These are phyloP conservation scores for Zygosaccharomyces sapae DNA, from an alignment of 1,139 yeast species.

Conservation along the genomic window DNA sequence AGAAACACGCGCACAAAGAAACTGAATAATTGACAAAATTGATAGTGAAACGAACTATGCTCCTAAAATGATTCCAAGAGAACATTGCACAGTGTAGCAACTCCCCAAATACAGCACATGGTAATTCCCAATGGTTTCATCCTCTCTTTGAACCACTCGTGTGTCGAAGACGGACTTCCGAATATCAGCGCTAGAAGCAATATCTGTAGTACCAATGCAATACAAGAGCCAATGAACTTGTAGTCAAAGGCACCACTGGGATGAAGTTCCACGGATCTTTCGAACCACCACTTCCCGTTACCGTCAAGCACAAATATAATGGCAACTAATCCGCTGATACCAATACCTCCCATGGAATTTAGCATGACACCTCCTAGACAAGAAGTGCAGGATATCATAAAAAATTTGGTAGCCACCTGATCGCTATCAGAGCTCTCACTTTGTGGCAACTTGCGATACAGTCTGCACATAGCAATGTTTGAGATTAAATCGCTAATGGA, in stretches of 20 bases:
- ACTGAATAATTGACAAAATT: neutral
- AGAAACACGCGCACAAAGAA: constrained; percentile 5
- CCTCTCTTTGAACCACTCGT: constrained; percentile 15
- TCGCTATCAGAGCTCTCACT: constrained; percentile 19
- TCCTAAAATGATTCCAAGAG: constrained; percentile 20
- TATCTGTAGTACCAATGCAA: constrained; percentile 24
- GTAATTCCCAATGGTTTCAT: constrained; percentile 26
- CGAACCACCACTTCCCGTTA: constrained; percentile 25
- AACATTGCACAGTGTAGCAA: constrained; percentile 30
- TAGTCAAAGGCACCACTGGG: constrained; percentile 18
- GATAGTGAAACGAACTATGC: constrained; percentile 5
- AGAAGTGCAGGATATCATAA: constrained; percentile 34
- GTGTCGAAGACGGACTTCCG: constrained; percentile 16
- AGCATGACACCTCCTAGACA: constrained; percentile 37
- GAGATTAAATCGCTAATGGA: constrained; percentile 91
- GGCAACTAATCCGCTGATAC: constrained; percentile 34
- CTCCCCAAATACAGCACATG: constrained; percentile 33
- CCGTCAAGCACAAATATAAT: constrained; percentile 27
- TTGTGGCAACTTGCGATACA: constrained; percentile 30
- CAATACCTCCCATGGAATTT: constrained; percentile 37
- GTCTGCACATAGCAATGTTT: constrained; percentile 54
- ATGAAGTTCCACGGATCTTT: constrained; percentile 23
- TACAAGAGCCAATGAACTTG: constrained; percentile 29
- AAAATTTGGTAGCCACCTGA: constrained; percentile 31
- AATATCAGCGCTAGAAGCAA: constrained; percentile 20